Evolutionary conservation across 116 monocot species (phyloP).

Genomic region (Trichopus zeylanicus): DNA sequence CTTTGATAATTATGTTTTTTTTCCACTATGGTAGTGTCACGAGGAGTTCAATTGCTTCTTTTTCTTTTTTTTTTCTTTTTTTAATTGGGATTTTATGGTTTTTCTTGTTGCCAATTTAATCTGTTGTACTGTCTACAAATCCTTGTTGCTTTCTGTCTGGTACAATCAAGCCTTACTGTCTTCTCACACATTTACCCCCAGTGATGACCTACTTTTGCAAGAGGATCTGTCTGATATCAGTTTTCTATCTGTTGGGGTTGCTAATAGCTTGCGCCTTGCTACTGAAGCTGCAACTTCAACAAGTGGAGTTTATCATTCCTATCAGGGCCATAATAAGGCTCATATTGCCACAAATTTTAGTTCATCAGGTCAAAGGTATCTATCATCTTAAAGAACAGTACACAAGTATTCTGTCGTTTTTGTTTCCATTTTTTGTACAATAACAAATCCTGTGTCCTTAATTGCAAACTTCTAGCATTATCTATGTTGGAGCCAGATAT

Average conservation of each 20-base stretch:
- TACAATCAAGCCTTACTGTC: no score
- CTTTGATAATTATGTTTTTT: no score
- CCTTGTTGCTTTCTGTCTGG: neutral
- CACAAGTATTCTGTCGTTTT: neutral
- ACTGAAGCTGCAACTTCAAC: slow-evolving; percentile 18
- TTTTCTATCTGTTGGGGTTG: slow-evolving; percentile 30
- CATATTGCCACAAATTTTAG: slow-evolving; percentile 23
- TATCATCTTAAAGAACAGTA: neutral
- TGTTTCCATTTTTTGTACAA: neutral
- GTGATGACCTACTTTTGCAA: slow-evolving; percentile 93
- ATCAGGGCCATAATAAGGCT: slow-evolving; percentile 19
- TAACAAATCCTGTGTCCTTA: neutral
- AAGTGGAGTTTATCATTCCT: slow-evolving; percentile 24
- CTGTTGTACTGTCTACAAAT: neutral
- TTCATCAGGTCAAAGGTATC: slow-evolving; percentile 56
- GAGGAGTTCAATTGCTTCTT: neutral
- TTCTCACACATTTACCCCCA: no score
- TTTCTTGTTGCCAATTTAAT: no score
- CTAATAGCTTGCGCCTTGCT: slow-evolving; percentile 30
- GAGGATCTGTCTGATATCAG: slow-evolving; percentile 49
- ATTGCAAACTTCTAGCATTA: no score
- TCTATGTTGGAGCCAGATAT: no score
- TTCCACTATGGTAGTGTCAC: no score
- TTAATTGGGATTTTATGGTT: no score
- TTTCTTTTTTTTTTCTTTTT: neutral